phyloP scores from a whole-genome alignment of 2,329 filamentous ascomycete genomes.

The Epichloe typhina region DNA sequence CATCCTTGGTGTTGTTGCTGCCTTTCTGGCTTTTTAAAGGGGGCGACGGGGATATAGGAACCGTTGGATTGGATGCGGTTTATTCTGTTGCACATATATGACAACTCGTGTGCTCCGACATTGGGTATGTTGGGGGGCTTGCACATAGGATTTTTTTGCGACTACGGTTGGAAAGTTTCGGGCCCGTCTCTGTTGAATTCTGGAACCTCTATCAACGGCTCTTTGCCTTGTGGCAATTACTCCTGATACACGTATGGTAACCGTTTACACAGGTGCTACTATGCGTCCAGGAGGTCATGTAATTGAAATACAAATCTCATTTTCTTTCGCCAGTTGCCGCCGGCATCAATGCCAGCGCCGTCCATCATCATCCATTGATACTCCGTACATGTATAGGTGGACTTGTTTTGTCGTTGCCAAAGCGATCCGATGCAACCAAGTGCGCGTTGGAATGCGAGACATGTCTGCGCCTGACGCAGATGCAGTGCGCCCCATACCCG shows the following conservation, averaged over 20 bases:
- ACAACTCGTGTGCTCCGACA: slow-evolving; percentile 11
- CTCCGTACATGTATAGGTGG: neutral
- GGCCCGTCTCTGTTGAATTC: neutral
- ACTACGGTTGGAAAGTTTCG: slow-evolving; percentile 10
- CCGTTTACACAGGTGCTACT: neutral
- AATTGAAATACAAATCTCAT: neutral
- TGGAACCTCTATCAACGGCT: neutral
- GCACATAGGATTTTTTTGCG: slow-evolving; percentile 17
- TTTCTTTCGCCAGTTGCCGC: neutral
- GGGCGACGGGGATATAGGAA: neutral
- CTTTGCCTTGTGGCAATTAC: neutral
- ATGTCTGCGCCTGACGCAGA: neutral
- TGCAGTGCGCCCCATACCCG: neutral
- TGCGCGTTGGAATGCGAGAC: slow-evolving; percentile 11
- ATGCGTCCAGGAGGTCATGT: neutral
- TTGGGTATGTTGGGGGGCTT: slow-evolving; percentile 5
- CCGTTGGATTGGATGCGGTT: neutral
- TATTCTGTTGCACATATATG: neutral
- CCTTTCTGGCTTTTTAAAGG: slow-evolving; percentile 31
- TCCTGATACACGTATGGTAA: neutral
- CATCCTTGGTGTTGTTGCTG: slow-evolving; percentile 26
- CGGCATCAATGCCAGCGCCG: neutral
- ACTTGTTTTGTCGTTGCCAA: neutral
- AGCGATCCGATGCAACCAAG: neutral
- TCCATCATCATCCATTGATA: neutral